These are phyloP conservation scores for Soucietia sequanensis DNA, from an alignment of 805 yeast genomes.

Conservation along the genomic window DNA sequence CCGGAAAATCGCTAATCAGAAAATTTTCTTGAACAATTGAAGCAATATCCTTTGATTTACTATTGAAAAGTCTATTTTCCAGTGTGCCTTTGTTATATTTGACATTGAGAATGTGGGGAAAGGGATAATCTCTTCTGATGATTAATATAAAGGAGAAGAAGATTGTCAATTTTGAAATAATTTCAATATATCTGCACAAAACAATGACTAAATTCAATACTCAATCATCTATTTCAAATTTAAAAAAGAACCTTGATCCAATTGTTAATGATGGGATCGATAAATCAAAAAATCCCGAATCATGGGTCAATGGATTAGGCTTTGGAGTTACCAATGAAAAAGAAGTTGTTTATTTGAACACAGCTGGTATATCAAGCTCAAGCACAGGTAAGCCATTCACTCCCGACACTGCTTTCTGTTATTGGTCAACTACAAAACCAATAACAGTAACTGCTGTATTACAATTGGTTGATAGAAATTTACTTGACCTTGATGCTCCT, in stretches of 20 bases:
- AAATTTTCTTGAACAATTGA: too few species aligned
- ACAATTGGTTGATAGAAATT: slow-evolving; percentile 32
- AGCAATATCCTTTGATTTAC: too few species aligned
- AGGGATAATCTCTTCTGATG: too few species aligned
- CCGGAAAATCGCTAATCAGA: too few species aligned
- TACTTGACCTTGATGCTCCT: slow-evolving; percentile 27
- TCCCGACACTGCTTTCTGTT: slow-evolving; percentile 16
- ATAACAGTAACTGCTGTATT: slow-evolving; percentile 25
- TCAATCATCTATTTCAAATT: not conserved
- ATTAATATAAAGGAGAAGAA: too few species aligned
- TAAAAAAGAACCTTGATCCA: not conserved
- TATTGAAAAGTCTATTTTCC: too few species aligned
- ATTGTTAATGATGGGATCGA: slow-evolving; percentile 3
- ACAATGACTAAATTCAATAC: not conserved
- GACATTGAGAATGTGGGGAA: too few species aligned
- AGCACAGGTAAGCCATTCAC: slow-evolving; percentile 2
- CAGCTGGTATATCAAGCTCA: slow-evolving; percentile 6
- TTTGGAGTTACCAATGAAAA: slow-evolving; percentile 13
- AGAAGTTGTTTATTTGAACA: slow-evolving; percentile 12
- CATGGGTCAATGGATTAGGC: slow-evolving; percentile 9
- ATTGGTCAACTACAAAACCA: slow-evolving; percentile 31
- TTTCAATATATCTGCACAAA: too few species aligned
- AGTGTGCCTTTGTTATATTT: too few species aligned
- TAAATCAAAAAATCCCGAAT: not conserved
- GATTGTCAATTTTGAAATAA: too few species aligned